Evolutionary conservation across 306 rosid species (phyloP).

Genomic region (Echinosophora koreensis): DNA sequence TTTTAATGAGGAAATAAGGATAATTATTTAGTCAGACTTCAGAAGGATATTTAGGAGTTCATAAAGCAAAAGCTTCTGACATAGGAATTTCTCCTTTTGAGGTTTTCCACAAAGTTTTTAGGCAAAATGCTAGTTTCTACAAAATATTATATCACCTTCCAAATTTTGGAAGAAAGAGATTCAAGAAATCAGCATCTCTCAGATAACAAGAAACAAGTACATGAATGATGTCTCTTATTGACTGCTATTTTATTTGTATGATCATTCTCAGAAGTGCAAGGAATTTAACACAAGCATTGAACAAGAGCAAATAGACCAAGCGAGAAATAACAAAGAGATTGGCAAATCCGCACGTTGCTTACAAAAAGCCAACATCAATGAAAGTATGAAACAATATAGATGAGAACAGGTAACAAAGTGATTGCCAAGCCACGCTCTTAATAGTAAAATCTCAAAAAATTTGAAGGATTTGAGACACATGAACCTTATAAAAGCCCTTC

Average conservation of each 20-base stretch:
- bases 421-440: conserved; percentile 33
- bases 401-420: not conserved
- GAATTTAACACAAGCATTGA: conserved; percentile 7
- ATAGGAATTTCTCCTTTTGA: too few relatives aligned
- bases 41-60: too few relatives aligned
- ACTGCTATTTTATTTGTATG: not conserved
- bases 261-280: conserved; percentile 26
- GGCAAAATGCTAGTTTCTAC: too few relatives aligned
- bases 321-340: conserved; percentile 5
- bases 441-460: not conserved
- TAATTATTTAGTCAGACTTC: too few relatives aligned
- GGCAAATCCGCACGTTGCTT: conserved; percentile 13
- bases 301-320: conserved; percentile 21
- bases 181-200: not conserved
- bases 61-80: too few relatives aligned
- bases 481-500: conserved; percentile 30
- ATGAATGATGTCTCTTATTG: not conserved
- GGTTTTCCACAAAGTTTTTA: too few relatives aligned
- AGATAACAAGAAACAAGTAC: not conserved
- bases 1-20: too few relatives aligned
- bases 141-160: not conserved
- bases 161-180: conserved; percentile 4
- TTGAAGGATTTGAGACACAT: not conserved
- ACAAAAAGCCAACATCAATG: not conserved
- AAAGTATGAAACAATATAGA: not conserved